phyloP scores from a whole-genome alignment of 257 asterid species.

The Lycium ferocissimum region DNA sequence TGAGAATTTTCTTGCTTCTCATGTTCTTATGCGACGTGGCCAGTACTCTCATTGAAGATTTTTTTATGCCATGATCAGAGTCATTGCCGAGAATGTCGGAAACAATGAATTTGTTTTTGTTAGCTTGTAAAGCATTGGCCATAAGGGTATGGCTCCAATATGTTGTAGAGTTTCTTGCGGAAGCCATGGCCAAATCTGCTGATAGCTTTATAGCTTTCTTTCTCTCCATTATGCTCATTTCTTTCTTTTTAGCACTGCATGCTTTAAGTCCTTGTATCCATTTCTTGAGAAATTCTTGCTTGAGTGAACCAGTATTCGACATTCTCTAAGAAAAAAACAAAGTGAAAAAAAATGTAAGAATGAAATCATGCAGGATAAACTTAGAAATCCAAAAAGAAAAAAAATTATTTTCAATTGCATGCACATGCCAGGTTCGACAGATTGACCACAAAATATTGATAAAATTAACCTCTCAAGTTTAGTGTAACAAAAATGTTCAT shows the following conservation, averaged over 20 bases:
- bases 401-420: no score
- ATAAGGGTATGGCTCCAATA: conserved; percentile 59
- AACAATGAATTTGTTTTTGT: no score
- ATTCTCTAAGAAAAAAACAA: not conserved
- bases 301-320: conserved; percentile 35
- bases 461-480: no score
- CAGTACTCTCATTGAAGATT: conserved; percentile 25
- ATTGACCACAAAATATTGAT: not conserved
- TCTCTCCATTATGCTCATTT: conserved; percentile 58
- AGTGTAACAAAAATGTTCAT: no score
- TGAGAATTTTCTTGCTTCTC: not conserved
- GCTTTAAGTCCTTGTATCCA: conserved; percentile 69
- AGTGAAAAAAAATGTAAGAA: not conserved
- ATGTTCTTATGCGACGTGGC: conserved; percentile 17
- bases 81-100: not conserved
- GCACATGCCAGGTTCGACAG: no score
- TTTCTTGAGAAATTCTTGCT: conserved; percentile 67
- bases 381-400: not conserved
- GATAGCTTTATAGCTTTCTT: conserved; percentile 70
- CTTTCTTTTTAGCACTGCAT: conserved; percentile 46
- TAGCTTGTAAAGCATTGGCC: conserved; percentile 33
- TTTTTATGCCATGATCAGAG: not conserved
- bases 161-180: conserved; percentile 52
- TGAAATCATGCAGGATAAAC: not conserved
- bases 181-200: conserved; percentile 79